phyloP scores from a whole-genome alignment of 176 grass and related monocot genomes.

The Carex myosuroides region DNA sequence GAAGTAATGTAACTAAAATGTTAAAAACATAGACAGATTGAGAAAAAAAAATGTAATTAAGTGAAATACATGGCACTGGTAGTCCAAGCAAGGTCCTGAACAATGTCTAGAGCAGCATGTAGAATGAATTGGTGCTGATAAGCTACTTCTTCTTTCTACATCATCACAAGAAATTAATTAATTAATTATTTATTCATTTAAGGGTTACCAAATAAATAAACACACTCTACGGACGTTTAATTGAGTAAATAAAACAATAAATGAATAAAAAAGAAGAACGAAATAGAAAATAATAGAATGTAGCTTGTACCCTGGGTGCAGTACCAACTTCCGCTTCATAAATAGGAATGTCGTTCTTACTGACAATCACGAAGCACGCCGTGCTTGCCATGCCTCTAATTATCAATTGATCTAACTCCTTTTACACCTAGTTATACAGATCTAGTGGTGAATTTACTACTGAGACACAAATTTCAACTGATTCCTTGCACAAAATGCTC shows the following conservation, averaged over 20 bases:
- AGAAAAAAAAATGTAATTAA: no score
- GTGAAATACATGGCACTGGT: constrained; percentile 3
- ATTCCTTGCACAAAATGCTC: not conserved
- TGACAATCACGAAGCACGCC: constrained; percentile 82
- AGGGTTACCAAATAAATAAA: not conserved
- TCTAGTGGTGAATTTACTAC: not conserved
- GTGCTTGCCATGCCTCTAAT: constrained; percentile 52
- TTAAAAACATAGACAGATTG: not conserved
- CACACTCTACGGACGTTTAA: not conserved
- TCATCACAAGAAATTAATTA: not conserved
- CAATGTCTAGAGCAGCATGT: constrained; percentile 56
- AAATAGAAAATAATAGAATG: constrained; percentile 11
- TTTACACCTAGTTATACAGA: not conserved
- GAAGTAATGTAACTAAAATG: constrained; percentile 6
- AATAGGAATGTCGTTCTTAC: constrained; percentile 79
- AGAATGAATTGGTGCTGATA: constrained; percentile 60
- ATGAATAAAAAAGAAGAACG: not conserved
- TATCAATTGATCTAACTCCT: not conserved
- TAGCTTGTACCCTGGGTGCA: constrained; percentile 34
- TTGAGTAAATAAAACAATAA: not conserved
- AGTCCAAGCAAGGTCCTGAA: constrained; percentile 60
- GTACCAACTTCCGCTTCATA: constrained; percentile 90
- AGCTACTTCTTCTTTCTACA: constrained; percentile 52
- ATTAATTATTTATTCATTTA: not conserved
- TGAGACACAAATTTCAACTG: not conserved